phyloP scores from a whole-genome alignment of 495 filamentous ascomycete genomes.

The Tuber brumale region DNA sequence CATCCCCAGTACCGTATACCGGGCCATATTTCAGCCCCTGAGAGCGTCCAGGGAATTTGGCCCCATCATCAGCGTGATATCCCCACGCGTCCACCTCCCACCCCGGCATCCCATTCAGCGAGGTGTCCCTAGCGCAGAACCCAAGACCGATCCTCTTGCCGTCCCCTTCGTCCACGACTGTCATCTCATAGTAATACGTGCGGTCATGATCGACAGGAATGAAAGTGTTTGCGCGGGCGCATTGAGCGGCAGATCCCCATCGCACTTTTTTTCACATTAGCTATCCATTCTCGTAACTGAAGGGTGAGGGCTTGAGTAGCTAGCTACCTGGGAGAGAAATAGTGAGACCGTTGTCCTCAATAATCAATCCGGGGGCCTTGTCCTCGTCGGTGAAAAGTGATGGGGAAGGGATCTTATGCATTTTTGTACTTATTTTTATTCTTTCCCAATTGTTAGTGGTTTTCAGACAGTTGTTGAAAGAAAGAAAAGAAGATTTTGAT shows the following conservation, averaged over 20 bases:
- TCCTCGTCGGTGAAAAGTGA: background rate
- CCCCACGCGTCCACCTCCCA: background rate
- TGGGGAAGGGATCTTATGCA: background rate
- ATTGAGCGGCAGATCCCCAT: background rate
- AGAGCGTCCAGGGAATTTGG: background rate
- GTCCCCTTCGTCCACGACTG: background rate
- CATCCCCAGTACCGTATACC: background rate
- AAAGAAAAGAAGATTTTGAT: background rate
- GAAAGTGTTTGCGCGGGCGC: background rate
- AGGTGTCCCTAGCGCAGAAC: background rate
- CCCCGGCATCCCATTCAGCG: background rate
- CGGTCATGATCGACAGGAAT: background rate
- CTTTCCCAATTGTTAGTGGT: background rate
- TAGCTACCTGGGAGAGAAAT: constrained; percentile 1
- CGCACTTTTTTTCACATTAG: background rate
- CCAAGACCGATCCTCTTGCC: background rate
- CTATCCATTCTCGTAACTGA: background rate
- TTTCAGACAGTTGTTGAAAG: background rate
- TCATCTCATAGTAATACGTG: background rate
- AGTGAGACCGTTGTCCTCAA: background rate
- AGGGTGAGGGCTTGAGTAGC: background rate
- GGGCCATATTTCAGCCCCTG: background rate
- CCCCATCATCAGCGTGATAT: background rate
- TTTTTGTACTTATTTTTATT: background rate
- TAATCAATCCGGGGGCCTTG: background rate